phyloP scores from a whole-genome alignment of 1,284 basidiomycete species.

The Puccinia coronata region DNA sequence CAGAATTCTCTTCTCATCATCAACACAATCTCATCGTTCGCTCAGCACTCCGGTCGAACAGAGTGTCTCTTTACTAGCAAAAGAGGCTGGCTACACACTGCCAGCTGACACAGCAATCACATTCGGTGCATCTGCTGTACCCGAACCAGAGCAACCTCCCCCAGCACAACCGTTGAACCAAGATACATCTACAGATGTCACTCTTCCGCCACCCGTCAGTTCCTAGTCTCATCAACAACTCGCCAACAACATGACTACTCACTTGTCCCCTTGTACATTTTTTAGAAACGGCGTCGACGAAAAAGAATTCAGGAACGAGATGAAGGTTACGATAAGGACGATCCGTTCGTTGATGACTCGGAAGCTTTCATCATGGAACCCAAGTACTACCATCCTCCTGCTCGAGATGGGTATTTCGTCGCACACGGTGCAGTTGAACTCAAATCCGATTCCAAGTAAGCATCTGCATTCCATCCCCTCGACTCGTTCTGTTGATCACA shows the following conservation, averaged over 20 bases:
- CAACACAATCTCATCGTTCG: too few relatives aligned
- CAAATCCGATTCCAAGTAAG: conserved; percentile 36
- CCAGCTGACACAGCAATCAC: conserved; percentile 47
- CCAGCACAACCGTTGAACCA: conserved; percentile 64
- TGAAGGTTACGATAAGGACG: conserved; percentile 75
- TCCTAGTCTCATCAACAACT: not conserved
- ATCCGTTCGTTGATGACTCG: conserved; percentile 97
- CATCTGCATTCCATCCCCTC: not conserved
- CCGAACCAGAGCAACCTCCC: conserved; percentile 31
- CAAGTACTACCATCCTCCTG: conserved; percentile 86
- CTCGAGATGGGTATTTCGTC: conserved; percentile 91
- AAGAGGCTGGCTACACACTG: conserved; percentile 43
- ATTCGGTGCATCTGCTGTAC: conserved; percentile 35
- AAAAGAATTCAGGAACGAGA: conserved; percentile 54
- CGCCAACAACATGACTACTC: too few relatives aligned
- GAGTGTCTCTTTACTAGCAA: conserved; percentile 44
- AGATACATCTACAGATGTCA: conserved; percentile 60
- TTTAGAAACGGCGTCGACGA: conserved; percentile 59
- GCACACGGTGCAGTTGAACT: conserved; percentile 57
- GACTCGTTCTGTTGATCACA: not conserved
- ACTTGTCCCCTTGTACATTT: not conserved
- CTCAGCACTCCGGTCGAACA: conserved; percentile 17
- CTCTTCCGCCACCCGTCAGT: conserved; percentile 58
- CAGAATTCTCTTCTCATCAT: conserved; percentile 3
- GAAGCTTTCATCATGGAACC: conserved; percentile 87